Evolutionary conservation across 495 filamentous ascomycete species (phyloP), one percentile per base, ranked within the genome.

Genomic region (Talaromyces stipitatus): DNA sequence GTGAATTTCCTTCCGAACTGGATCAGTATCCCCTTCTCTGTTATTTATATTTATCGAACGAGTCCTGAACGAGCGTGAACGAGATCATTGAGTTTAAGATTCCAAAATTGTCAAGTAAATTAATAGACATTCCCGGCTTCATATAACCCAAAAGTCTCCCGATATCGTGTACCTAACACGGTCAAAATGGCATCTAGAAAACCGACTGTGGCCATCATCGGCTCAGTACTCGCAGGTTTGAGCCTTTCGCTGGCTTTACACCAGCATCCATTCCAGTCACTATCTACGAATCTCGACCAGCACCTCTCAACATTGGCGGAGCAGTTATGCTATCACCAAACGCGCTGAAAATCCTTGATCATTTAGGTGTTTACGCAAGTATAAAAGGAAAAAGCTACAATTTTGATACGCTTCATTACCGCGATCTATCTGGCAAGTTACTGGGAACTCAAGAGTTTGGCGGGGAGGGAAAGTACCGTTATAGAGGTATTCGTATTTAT

Each of bases 281-380:
- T 5, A 57, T 82, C 38, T 82, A 76, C 60, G 78, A 81, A 51
- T 60, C 66, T n/a, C 70, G 74, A 27, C 48, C 61, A 6, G 69
- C 66, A 0, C 62, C 65, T 14, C 62, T 65, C 33, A 64, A 67
- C 41, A 64, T 71, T 36, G 77, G 72, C 7, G 80, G 80, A 4
- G 80, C 76, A 8, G 62, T 82, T 38, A 78, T 76, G 72, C 72
- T 81, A 36, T 77, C 75, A 0, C 74, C 79, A 47, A 81, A 82
- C 50, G 75, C 75, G 6, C 65, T 81, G 9, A 71, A 70, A 16
- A 63, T 80, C 28, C 70, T 82, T 7, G 74, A 81, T 41, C 43
- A 52, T 10, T 46, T 80, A 0, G 75, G 67, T 11, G 61, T 76
- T 26, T 82, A 77, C 64, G 43, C 70, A 9, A 67, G 64, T 8